Evolutionary conservation across 1,139 yeast genomes (phyloP), one percentile per base, ranked within the genome.

Genomic region (Taphrina flavorubra): DNA sequence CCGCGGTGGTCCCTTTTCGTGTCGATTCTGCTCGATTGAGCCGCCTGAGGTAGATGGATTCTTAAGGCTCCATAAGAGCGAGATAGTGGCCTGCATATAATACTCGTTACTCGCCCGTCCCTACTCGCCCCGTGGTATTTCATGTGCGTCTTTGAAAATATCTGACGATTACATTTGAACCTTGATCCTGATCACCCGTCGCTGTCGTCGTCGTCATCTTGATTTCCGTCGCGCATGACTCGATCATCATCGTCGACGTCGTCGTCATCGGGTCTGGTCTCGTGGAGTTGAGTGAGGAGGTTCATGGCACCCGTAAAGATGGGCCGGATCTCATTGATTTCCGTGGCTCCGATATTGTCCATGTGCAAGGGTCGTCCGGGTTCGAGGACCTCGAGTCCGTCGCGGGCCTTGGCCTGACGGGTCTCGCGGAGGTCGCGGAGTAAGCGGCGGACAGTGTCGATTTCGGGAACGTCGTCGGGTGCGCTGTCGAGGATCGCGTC

Each of bases 381-480:
- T 78, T 94, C 92, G 72, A 94, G 80, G 73, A 87, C 88, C 60
- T 82, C 79, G 65, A 94, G 80, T 74, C 98, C 98, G 68, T 86
- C 86, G 61, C 95, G 82, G 1, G 92, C 87, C 77, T 94, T 94
- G 39, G 90, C 86, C 74, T 87, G 85, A 60, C 99, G 80, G 14
- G 92, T 83, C 78, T 94, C 99, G 60, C 96, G 81, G 68, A 94
- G 80, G 75, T 92, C 98, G 73, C 92, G 96, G 5, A 94, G 79
- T 14, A 87, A 77, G 18, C 92, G 84, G 59, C 95, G 78, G 58
- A 91, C 80, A 67, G 81, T 84, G 73, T 86, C 87, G 1, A 86
- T 80, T 6, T 91, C 87, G 70, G 81, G 79, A 69, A 91, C 80
- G 77, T 92, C 97, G 74, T 90, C 97, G 0, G 88, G 74, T 0